Base-by-base conservation (phyloP, 768 basidiomycete species). In the Macrocybe gigantea region DNA sequence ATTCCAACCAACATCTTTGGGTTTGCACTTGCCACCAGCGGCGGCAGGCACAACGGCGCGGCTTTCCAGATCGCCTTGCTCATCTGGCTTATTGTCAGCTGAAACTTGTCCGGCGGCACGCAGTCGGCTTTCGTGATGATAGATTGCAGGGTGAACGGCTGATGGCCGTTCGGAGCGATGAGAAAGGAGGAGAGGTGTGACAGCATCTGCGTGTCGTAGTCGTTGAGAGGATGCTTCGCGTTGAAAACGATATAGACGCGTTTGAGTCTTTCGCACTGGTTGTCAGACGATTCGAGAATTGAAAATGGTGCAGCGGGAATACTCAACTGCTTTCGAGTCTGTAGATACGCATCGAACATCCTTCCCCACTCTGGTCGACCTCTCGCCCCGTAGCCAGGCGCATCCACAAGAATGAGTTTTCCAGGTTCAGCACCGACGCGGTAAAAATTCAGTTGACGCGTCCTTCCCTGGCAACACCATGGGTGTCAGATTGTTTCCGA, bases 381-480 rank as follows among this genome's bases (percentile, higher is more conserved):
- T 46, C 85, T 72, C 7, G 73, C 65, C 41, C 89, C 89, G 60
- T 91, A 92, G 11, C 89, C 88, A 2, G 89, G 89, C 9, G 88
- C 76, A 56, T 92, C 89, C 7, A 92, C 88, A 3, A 91, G 64
- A 14, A 88, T 59, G 33, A 87, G 68, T 35, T 78, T 72, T 32
- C 80, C 79, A 22, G 76, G 71, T 5, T 77, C 76, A 2, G 63
- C 53, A 4, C 85, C 83, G n/a, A 88, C 77, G 36, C 77, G 70
- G 59, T 77, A 88, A 56, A 88, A 89, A 53, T 88, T 85, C 42
- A 91, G 65, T 7, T 79, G 62, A 55, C 77, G 76, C 9, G 88
- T 90, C n/a, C 78, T 74, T 10, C 88, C 88, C 87, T 89, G 51
- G 5, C 22, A 5, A 51, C 31, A 31, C 31, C 14, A 12, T 11